Base-by-base conservation (phyloP, 257 asterid species). In the Gynochthodes officinalis region DNA sequence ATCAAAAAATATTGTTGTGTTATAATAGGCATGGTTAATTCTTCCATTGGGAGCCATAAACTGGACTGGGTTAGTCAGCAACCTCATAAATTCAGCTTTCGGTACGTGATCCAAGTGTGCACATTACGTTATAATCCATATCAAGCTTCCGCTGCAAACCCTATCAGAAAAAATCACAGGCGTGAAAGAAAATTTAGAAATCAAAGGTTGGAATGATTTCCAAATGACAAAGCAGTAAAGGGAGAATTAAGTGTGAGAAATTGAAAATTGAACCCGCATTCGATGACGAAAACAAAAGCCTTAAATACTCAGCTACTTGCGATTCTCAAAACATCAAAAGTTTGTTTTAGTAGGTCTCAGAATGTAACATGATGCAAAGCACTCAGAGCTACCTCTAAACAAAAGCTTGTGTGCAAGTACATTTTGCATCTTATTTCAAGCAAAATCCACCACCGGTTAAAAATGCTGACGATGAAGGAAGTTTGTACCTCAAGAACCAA, bases 401-500 rank as follows among this genome's bases (percentile, higher is more conserved):
- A n/a, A n/a, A n/a, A n/a, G n/a, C n/a, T n/a, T n/a, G n/a, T 13
- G 14, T 25, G 11, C 6, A 0, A 62, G 67, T 62, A 46, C 13
- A 35, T 21, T 19, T 14, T 10, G 67, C 27, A 62, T 61, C 28
- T 37, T 14, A 39, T 69, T 15, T 12, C 18, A 42, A 40, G 35
- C 63, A 64, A 25, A 15, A 42, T n/a, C 35, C 33, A 5, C 50
- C 21, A 33, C 55, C 64, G 48, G 52, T 18, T 50, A 42, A 1
- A 37, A 42, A 1, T 42, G 16, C 40, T 32, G 14, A 53, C 40
- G 23, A 57, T 40, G 46, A 27, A 37, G 74, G 33, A 49, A 49
- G 33, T 30, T 27, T 64, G 23, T 85, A 93, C 97, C 97, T 93
- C 98, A 49, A 93, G 90, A 64, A 88, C 96, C 82, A 93, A 84